These are phyloP conservation scores for Paulownia fortunei DNA, from an alignment of 257 asterid genomes.

Conservation along the genomic window DNA sequence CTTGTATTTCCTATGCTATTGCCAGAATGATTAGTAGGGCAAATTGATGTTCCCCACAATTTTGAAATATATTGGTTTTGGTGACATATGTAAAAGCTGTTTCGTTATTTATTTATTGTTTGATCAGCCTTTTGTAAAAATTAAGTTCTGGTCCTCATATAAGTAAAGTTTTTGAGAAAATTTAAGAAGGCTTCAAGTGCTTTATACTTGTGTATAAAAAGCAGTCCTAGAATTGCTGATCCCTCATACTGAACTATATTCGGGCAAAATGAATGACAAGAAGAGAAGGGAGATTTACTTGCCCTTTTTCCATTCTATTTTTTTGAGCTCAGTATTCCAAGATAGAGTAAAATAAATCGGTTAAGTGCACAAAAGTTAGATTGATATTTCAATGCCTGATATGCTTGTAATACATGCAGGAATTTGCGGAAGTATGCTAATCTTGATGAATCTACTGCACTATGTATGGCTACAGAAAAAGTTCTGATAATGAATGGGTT, in stretches of 20 bases:
- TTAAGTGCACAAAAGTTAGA: constrained; percentile 6
- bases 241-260: constrained; percentile 17
- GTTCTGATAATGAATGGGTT: constrained; percentile 69
- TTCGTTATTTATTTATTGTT: neutral
- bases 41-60: neutral
- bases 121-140: constrained; percentile 4
- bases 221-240: constrained; percentile 6
- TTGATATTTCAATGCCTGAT: constrained; percentile 27
- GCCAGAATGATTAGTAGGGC: constrained; percentile 15
- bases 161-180: neutral
- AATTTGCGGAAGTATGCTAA: constrained; percentile 56
- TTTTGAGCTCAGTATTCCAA: constrained; percentile 6
- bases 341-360: neutral
- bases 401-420: constrained; percentile 50
- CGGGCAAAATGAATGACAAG: constrained; percentile 13
- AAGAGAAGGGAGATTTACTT: neutral
- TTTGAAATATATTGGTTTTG: constrained; percentile 24
- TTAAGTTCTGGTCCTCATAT: neutral
- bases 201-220: neutral
- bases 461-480: constrained; percentile 60
- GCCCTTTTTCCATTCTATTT: neutral
- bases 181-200: neutral
- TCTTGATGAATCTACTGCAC: constrained; percentile 58
- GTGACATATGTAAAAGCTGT: neutral
- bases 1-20: neutral